Percentiles rank a stretch among this genome's conserved stretches.
Evolutionary conservation across 257 asterid species (phyloP).

Genomic region (Solanum chmielewskii): DNA sequence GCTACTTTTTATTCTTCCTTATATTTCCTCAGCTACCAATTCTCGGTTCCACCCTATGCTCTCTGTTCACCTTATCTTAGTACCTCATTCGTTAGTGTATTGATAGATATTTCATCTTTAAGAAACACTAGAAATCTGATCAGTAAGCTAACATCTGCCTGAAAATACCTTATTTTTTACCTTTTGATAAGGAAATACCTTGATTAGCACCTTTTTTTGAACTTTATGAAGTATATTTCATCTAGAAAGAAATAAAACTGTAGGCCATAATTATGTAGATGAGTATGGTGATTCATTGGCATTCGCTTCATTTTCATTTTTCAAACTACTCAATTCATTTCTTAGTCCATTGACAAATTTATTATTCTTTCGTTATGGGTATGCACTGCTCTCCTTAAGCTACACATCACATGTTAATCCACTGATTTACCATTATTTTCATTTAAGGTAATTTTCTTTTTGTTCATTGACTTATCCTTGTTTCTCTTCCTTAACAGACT

Average conservation of each 20-base stretch:
- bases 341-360: neutral
- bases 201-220: neutral
- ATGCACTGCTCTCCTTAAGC: neutral
- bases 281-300: neutral
- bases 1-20: neutral
- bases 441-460: neutral
- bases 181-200: neutral
- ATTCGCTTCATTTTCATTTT: neutral
- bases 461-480: neutral
- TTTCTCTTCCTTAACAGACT: constrained; percentile 40
- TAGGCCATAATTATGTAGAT: neutral
- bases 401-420: neutral
- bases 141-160: neutral
- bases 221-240: neutral
- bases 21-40: neutral
- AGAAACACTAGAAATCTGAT: neutral
- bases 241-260: neutral
- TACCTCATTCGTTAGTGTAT: neutral
- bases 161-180: neutral
- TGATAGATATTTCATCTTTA: neutral
- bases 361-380: neutral
- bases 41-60: neutral
- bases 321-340: neutral
- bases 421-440: neutral
- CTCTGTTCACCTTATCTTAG: neutral